These are phyloP conservation scores for Silybum marianum DNA, from an alignment of 129 eudicot species.

Conservation along the genomic window DNA sequence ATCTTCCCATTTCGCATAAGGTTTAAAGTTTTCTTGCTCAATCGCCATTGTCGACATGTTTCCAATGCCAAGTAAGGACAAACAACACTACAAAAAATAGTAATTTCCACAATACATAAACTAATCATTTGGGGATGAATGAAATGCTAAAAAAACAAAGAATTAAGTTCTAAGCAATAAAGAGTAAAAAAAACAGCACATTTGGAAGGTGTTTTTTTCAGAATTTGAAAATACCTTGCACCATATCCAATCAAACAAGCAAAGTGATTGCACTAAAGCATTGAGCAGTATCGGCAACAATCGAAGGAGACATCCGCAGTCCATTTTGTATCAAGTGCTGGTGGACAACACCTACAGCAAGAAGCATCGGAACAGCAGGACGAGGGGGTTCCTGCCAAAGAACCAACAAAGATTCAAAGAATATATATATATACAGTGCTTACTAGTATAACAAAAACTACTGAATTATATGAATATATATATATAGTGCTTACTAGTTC, in stretches of 20 bases:
- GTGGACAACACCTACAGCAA: constrained; percentile 98
- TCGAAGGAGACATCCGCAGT: constrained; percentile 90
- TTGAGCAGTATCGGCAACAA: constrained; percentile 98
- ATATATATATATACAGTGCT: too few relatives aligned
- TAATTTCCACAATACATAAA: not conserved
- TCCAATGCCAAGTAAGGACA: too few relatives aligned
- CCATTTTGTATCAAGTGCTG: constrained; percentile 99
- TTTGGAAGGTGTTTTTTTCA: not conserved
- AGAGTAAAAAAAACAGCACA: not conserved
- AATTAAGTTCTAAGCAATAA: not conserved
- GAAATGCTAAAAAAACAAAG: not conserved
- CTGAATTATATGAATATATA: not conserved
- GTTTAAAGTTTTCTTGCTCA: too few relatives aligned
- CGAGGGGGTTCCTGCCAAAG: constrained; percentile 76
- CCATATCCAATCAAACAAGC: constrained; percentile 98
- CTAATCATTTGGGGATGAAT: not conserved
- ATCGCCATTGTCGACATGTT: too few relatives aligned
- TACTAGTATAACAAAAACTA: constrained; percentile 5
- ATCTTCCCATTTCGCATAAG: too few relatives aligned
- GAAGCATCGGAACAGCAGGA: too few relatives aligned
- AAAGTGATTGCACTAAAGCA: constrained; percentile 97
- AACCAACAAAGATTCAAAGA: constrained; percentile 1
- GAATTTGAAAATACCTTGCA: constrained; percentile 66
- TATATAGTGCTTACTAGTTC: constrained; percentile 63
- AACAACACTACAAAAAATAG: too few relatives aligned